These are phyloP conservation scores for Auriscalpium microsporum DNA, from an alignment of 768 basidiomycete genomes.

Conservation along the genomic window DNA sequence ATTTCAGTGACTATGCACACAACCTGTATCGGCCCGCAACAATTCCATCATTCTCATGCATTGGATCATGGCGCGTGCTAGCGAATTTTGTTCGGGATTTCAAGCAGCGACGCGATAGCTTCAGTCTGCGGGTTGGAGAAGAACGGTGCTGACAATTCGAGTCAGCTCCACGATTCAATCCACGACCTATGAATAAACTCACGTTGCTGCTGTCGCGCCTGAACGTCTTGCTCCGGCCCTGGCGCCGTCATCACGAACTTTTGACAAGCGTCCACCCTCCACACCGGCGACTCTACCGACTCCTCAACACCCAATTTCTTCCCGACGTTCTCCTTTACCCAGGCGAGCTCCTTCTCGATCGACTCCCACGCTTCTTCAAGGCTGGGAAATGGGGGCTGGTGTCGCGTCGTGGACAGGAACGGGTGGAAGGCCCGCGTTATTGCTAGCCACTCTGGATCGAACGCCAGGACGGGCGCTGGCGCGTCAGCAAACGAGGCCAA, in stretches of 20 bases:
- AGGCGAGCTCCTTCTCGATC: constrained; percentile 51
- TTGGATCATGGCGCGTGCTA: too few species aligned
- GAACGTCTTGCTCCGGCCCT: background rate
- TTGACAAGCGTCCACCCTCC: constrained; percentile 9
- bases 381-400: constrained; percentile 53
- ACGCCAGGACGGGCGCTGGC: constrained; percentile 40
- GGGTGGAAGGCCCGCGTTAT: constrained; percentile 83
- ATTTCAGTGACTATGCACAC: too few species aligned
- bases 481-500: constrained; percentile 7
- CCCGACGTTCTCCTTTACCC: constrained; percentile 57
- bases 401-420: constrained; percentile 49
- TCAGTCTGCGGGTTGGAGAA: constrained; percentile 88
- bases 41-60: too few species aligned
- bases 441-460: constrained; percentile 90
- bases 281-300: background rate
- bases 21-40: too few species aligned
- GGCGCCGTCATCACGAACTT: constrained; percentile 11
- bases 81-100: constrained; percentile 47
- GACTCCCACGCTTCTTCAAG: constrained; percentile 39
- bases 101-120: constrained; percentile 74
- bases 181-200: constrained; percentile 1
- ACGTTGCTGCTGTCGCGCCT: background rate
- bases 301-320: constrained; percentile 16
- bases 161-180: background rate
- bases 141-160: constrained; percentile 23